phyloP scores from a whole-genome alignment of 2,329 filamentous ascomycete species.

The Huntiella abstrusa region DNA sequence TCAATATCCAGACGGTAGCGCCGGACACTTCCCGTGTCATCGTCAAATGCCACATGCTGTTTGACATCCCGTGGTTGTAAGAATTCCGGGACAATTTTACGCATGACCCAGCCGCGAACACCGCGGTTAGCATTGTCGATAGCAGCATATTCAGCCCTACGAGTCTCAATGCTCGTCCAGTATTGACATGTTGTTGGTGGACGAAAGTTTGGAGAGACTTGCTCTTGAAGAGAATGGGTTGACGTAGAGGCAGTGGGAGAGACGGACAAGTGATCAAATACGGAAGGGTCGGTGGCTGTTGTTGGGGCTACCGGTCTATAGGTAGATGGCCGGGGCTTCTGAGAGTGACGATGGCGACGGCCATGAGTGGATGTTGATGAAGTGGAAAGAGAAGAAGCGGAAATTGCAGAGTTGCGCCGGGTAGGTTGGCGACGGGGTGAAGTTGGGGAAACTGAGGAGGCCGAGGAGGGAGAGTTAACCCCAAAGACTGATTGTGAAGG shows the following conservation, averaged over 20 bases:
- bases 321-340: no score
- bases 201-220: slow-evolving; percentile 6
- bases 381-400: no score
- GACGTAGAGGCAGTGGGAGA: neutral
- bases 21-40: slow-evolving; percentile 43
- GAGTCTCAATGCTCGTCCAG: slow-evolving; percentile 46
- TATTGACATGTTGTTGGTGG: slow-evolving; percentile 41
- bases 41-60: slow-evolving; percentile 36
- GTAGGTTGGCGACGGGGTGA: no score
- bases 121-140: slow-evolving; percentile 44
- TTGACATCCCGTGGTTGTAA: slow-evolving; percentile 31
- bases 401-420: no score
- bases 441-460: no score
- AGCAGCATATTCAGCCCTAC: slow-evolving; percentile 45
- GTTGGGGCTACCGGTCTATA: no score
- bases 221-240: neutral
- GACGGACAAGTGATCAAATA: neutral
- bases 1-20: slow-evolving; percentile 42
- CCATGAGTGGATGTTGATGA: no score
- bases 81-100: slow-evolving; percentile 40
- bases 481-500: no score
- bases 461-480: no score
- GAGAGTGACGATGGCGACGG: no score
- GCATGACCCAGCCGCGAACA: slow-evolving; percentile 39
- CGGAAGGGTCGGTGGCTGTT: no score